These are phyloP conservation scores for Neonectria faginata DNA, from an alignment of 2,329 filamentous ascomycete genomes.

Conservation along the genomic window DNA sequence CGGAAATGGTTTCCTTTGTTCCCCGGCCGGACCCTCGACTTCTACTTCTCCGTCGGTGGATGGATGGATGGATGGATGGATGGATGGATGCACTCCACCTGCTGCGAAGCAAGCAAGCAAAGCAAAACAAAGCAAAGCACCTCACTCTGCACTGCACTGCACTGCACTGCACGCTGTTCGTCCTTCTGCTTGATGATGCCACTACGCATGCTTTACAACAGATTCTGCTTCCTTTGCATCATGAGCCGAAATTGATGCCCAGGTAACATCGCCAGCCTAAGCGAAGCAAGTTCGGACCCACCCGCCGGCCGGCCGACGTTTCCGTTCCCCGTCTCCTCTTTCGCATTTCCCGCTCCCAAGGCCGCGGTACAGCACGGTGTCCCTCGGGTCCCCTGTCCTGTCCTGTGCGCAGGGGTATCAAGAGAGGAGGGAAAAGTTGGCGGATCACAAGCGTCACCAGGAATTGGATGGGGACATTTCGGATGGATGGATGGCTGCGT, in stretches of 20 bases:
- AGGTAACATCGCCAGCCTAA: background rate
- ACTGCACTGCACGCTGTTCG: background rate
- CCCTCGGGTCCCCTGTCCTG: too few relatives aligned
- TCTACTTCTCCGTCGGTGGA: too few relatives aligned
- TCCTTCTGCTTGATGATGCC: background rate
- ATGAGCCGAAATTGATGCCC: background rate
- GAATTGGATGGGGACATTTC: background rate
- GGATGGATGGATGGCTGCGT: background rate
- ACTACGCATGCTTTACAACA: background rate
- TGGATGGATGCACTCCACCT: background rate
- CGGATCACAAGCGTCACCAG: background rate
- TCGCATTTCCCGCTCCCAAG: slow-evolving; percentile 28
- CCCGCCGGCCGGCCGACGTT: background rate
- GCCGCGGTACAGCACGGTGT: slow-evolving; percentile 29
- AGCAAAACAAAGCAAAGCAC: too few relatives aligned
- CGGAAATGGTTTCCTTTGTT: too few relatives aligned
- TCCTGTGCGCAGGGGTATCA: too few relatives aligned
- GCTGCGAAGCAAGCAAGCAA: background rate
- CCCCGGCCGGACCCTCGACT: too few relatives aligned
- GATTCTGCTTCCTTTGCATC: too few relatives aligned
- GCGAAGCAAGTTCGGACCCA: background rate
- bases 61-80: background rate
- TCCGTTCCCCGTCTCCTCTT: background rate
- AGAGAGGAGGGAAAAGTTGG: slow-evolving; percentile 21
- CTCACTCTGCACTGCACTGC: background rate